Percentiles rank a stretch among this genome's conserved stretches.
Conservation (phyloP, 345 rosid genomes). For the Syzygium grande region DNA sequence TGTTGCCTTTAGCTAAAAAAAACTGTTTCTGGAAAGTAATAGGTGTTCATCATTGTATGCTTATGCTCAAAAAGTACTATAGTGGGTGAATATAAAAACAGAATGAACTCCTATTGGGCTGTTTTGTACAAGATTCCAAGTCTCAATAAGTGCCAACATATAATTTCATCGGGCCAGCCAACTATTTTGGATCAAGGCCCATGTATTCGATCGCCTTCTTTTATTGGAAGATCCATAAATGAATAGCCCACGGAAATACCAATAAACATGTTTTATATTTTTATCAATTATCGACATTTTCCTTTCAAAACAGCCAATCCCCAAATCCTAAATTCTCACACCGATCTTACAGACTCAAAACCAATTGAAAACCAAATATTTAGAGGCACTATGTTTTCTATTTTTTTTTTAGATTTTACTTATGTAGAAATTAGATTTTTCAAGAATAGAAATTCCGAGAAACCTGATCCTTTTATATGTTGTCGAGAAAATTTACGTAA, state of each 20-base stretch:
- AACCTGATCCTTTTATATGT: accelerated
- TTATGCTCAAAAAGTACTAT: not conserved
- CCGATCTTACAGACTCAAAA: not conserved
- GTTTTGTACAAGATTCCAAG: not conserved
- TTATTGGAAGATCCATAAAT: not conserved
- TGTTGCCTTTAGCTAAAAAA: not conserved
- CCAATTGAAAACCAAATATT: not conserved
- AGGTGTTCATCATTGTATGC: not conserved
- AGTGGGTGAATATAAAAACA: not conserved
- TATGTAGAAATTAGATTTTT: not conserved
- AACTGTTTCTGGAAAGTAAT: accelerated
- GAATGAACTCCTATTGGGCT: not conserved
- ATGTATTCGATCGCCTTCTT: not conserved
- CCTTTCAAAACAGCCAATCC: not conserved
- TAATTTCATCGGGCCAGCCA: not conserved
- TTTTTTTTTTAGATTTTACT: not conserved
- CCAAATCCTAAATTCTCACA: not conserved
- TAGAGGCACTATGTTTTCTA: not conserved
- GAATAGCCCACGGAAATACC: not conserved
- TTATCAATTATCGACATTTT: not conserved
- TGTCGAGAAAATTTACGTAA: accelerated
- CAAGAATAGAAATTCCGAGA: not conserved
- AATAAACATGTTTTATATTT: not conserved
- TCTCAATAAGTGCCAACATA: not conserved
- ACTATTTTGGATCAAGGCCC: not conserved